Evolutionary conservation across 139 green algal species (phyloP).

Genomic region (Gonium pectorale): DNA sequence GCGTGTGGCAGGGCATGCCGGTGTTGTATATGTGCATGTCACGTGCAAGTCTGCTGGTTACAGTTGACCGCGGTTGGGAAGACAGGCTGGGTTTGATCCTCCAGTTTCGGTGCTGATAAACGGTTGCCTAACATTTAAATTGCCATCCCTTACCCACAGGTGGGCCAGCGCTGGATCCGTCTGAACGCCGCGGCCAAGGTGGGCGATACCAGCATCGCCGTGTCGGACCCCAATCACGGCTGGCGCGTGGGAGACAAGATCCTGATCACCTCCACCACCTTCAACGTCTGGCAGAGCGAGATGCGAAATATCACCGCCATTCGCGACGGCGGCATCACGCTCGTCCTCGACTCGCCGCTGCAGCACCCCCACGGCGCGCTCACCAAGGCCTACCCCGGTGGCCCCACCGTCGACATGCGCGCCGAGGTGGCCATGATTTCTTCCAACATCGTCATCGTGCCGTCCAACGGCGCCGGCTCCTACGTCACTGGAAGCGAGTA

Average conservation of each 20-base stretch:
- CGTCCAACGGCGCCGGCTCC: neutral
- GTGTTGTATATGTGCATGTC: too few relatives aligned
- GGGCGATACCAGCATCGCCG: conserved; percentile 43
- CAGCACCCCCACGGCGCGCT: conserved; percentile 7
- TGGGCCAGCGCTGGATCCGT: conserved; percentile 52
- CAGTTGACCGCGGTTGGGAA: too few relatives aligned
- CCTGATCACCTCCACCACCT: conserved; percentile 61
- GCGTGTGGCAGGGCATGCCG: too few relatives aligned
- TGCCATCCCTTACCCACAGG: too few relatives aligned
- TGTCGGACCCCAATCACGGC: conserved; percentile 36
- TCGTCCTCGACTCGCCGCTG: conserved; percentile 53
- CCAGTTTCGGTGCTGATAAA: too few relatives aligned
- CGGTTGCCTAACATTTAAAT: too few relatives aligned
- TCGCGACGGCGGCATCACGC: conserved; percentile 2
- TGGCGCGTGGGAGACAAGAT: conserved; percentile 50
- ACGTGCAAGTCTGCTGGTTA: too few relatives aligned
- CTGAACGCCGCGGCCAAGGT: conserved; percentile 39
- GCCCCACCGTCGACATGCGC: conserved; percentile 33
- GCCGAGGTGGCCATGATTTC: conserved; percentile 48
- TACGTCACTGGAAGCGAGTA: conserved; percentile 16
- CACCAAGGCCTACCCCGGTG: conserved; percentile 7
- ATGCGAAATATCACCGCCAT: conserved; percentile 54
- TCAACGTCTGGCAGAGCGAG: conserved; percentile 57
- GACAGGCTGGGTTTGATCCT: too few relatives aligned
- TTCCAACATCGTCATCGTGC: conserved; percentile 12